Evolutionary conservation across 768 basidiomycete genomes (phyloP).

Genomic region (Russula lepida): DNA sequence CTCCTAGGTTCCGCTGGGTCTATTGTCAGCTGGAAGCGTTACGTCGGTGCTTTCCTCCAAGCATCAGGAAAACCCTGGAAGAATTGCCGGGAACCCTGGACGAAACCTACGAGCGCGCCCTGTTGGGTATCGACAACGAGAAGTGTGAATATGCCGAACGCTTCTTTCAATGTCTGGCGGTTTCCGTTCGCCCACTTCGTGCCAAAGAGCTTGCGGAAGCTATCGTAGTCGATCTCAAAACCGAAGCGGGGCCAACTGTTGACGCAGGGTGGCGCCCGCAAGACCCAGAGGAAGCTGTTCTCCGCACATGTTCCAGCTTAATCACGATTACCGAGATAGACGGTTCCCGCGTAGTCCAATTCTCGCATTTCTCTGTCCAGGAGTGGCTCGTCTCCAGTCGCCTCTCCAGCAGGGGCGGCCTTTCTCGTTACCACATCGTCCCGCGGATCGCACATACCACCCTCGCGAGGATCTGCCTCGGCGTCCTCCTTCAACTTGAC

Average conservation of each 20-base stretch:
- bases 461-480: not conserved
- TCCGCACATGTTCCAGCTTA: constrained; percentile 1
- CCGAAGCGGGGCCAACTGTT: not conserved
- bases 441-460: not conserved
- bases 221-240: not conserved
- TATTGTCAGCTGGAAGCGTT: constrained; percentile 1
- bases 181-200: not conserved
- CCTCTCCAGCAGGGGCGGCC: not conserved
- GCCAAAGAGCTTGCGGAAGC: constrained; percentile 4
- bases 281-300: not conserved
- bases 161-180: constrained; percentile 1
- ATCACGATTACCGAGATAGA: not conserved
- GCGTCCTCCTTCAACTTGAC: constrained; percentile 1
- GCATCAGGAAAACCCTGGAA: not conserved
- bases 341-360: not conserved
- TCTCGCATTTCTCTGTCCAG: not conserved
- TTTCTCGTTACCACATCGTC: not conserved
- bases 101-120: not conserved
- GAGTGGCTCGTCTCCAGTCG: constrained; percentile 4
- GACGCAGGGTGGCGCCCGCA: not conserved
- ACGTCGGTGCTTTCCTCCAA: not conserved
- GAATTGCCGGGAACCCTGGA: not conserved
- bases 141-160: not conserved
- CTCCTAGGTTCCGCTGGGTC: not conserved
- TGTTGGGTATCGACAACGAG: not conserved